Base-by-base conservation (phyloP, 2,329 filamentous ascomycete species). In the Podosphaera aphanis region DNA sequence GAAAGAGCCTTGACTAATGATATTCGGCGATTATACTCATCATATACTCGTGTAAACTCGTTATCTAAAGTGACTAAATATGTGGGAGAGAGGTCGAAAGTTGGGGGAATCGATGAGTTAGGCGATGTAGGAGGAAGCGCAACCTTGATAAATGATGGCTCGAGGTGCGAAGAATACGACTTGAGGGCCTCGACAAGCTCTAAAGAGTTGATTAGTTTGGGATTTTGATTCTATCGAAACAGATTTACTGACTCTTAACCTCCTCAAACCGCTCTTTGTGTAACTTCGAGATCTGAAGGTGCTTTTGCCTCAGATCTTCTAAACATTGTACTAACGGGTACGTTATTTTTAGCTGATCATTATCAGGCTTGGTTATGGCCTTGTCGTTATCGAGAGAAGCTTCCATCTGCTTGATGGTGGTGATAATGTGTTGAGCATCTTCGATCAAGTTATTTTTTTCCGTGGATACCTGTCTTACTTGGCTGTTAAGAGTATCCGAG, bases 111-210 rank as follows among this genome's bases (percentile, higher is more conserved):
- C 11, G 77, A 77, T 40, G 83, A 75, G 52, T 83, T 80, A 4
- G 79, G 75, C 1, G 73, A 74, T 2, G 80, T 85, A 0, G 88
- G 88, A 1, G 90, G 90, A 5, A 98, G 73, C 36, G 79, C 72
- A 57, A 95, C 77, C 57, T 78, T 74, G 52, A 95, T 73, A 60
- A 95, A 95, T 2, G 79, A 79, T 10, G 83, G 67, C 61, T 98
- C 90, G 41, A 98, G 80, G 60, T 95, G 90, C 8, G 83, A 93
- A 1, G 90, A 93, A 61, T 95, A 98, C 4, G 88, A 94, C 60
- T 93, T 80, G 44, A 98, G 77, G 3, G 88, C 88, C 62, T 92
- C 77, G 20, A 85, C 85, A 51, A 98, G 79, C 68, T 94, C 84
- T 92, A 49, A 57, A 49, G 35, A 49, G 31, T 41, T 21, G 11